Percentiles rank a stretch among this genome's conserved stretches.
These are phyloP conservation scores for Rhodotorula sp. DNA, from an alignment of 1,284 basidiomycete species.

Conservation along the genomic window DNA sequence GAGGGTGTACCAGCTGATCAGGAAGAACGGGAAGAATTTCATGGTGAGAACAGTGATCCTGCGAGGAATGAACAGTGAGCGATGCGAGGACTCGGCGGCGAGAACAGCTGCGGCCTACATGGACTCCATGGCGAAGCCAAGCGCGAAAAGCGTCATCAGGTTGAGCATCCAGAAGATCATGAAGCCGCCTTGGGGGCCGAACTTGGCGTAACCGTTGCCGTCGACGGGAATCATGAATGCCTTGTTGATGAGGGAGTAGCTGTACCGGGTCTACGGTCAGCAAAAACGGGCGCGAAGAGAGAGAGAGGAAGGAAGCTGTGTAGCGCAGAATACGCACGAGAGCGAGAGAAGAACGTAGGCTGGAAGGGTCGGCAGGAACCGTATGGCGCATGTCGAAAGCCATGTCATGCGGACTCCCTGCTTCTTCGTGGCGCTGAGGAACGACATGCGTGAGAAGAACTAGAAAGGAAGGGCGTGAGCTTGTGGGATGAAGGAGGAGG, in stretches of 20 bases:
- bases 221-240: constrained; percentile 47
- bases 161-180: constrained; percentile 47
- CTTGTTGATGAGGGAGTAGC: constrained; percentile 45
- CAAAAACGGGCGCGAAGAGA: constrained; percentile 1
- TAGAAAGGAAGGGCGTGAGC: too few species aligned
- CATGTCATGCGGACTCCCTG: constrained; percentile 38
- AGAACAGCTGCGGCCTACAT: constrained; percentile 15
- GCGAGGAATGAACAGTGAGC: neutral
- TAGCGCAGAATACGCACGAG: constrained; percentile 4
- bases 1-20: constrained; percentile 42
- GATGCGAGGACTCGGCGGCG: too few species aligned
- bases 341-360: constrained; percentile 45
- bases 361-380: constrained; percentile 41
- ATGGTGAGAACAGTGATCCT: constrained; percentile 29
- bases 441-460: constrained; percentile 29
- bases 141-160: constrained; percentile 44
- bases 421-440: constrained; percentile 39
- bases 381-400: constrained; percentile 35
- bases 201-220: constrained; percentile 42
- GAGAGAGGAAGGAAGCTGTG: constrained; percentile 20
- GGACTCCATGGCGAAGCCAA: constrained; percentile 47
- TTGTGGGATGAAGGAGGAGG: too few species aligned
- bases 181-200: constrained; percentile 22
- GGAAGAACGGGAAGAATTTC: constrained; percentile 46
- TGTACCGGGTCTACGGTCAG: neutral